Evolutionary conservation across 495 filamentous ascomycete genomes (phyloP).

Genomic region (Collariella sp.): DNA sequence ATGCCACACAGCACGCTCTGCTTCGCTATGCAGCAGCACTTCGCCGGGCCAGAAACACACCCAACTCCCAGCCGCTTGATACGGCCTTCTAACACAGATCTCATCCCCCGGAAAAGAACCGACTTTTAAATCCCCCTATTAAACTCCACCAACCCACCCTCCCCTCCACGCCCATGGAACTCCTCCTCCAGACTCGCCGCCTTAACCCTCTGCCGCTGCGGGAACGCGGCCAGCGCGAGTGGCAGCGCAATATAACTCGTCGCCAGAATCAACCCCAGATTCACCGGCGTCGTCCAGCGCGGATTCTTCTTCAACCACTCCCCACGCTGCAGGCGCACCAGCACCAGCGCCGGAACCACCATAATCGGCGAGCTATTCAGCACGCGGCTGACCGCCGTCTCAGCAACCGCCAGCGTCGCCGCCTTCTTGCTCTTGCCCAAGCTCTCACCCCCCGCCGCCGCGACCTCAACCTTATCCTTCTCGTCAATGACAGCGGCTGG

Average conservation of each 20-base stretch:
- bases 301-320: slow-evolving; percentile 68
- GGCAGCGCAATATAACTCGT: slow-evolving; percentile 80
- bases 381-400: slow-evolving; percentile 83
- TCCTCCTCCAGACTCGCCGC: slow-evolving; percentile 68
- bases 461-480: not conserved
- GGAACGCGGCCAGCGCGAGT: slow-evolving; percentile 82
- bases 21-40: not conserved
- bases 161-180: slow-evolving; percentile 69
- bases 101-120: not conserved
- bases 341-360: slow-evolving; percentile 78
- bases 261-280: slow-evolving; percentile 71
- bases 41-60: not conserved
- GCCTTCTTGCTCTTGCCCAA: slow-evolving; percentile 82
- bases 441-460: no score
- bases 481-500: not conserved
- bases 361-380: slow-evolving; percentile 94
- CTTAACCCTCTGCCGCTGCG: slow-evolving; percentile 72
- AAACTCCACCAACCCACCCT: slow-evolving; percentile 72
- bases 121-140: slow-evolving; percentile 70
- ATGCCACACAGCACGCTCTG: slow-evolving; percentile 1
- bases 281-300: slow-evolving; percentile 63
- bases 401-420: slow-evolving; percentile 77
- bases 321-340: slow-evolving; percentile 72
- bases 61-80: not conserved
- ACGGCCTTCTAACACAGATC: not conserved